Percentiles rank a stretch among this genome's conserved stretches.
Evolutionary conservation across 225 moss, liverwort and hornwort genomes (phyloP).

Genomic region (Neckera pumila): DNA sequence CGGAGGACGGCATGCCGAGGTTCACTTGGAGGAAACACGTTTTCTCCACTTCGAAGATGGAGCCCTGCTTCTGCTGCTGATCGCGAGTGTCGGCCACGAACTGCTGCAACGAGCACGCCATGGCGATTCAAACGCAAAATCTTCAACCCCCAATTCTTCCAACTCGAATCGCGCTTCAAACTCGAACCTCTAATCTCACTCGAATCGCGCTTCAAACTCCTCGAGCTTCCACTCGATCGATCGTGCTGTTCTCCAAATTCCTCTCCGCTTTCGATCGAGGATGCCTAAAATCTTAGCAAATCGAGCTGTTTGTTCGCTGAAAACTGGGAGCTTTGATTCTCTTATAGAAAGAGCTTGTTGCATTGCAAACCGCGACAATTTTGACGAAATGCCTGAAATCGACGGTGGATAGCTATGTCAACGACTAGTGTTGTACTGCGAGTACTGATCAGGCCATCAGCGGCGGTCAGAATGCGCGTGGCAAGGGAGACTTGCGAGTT

Average conservation of each 20-base stretch:
- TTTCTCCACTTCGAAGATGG: slow-evolving; percentile 40
- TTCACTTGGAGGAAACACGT: slow-evolving; percentile 48
- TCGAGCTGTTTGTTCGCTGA: too few relatives aligned
- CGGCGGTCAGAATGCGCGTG: neutral
- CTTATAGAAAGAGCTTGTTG: neutral
- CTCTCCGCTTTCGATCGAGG: neutral
- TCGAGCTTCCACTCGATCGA: neutral
- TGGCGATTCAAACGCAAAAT: neutral
- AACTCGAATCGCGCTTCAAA: neutral
- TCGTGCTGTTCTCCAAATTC: neutral
- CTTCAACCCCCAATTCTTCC: too few relatives aligned
- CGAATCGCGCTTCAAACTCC: neutral
- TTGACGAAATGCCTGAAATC: neutral
- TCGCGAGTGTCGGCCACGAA: slow-evolving; percentile 19
- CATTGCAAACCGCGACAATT: neutral
- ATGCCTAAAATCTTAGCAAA: neutral
- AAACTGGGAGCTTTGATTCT: neutral
- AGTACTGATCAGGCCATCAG: neutral
- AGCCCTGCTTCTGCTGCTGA: slow-evolving; percentile 9
- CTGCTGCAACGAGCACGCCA: slow-evolving; percentile 36
- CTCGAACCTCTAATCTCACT: neutral
- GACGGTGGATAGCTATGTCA: neutral
- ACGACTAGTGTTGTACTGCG: neutral
- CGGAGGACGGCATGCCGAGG: slow-evolving; percentile 32
- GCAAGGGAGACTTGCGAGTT: neutral